Base-by-base conservation (phyloP, 2,329 filamentous ascomycete species). In the Aspergillus brasiliensis region DNA sequence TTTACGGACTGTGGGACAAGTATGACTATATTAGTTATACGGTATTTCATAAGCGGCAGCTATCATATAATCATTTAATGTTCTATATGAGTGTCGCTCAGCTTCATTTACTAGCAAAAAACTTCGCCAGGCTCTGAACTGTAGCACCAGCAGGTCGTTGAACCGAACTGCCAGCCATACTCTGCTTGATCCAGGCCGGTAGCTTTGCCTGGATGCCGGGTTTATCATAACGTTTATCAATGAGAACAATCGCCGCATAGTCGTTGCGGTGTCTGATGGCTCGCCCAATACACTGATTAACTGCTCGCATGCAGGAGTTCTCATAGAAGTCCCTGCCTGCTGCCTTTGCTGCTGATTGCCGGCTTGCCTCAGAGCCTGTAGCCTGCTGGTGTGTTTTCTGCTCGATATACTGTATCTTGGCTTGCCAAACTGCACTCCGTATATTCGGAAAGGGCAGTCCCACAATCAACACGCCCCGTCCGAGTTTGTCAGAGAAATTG, bases 201-300 rank as follows among this genome's bases (percentile, higher is more conserved):
- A 99, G 77, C 78, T 97, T 98, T 23, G 77, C 79, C 67, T 86
- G 84, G 62, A 98, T 92, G 56, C 90, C 84, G 51, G 86, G 82
- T 27, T 84, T 86, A n/a, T 83, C 85, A 76, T 95, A 99, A 54
- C 95, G 82, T 64, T 84, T 82, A 76, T 99, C 95, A 34, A 95
- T 80, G 71, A 99, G 83, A 58, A 97, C 78, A 64, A 99, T 97
- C 15, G 90, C 88, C 4, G 95, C 95, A 77, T 96, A 98, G 77
- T 99, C 95, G 23, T 85, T 86, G 57, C 84, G 85, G 73, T 99
- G 95, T 49, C 95, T 83, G 68, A 99, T 97, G 1, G 92, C 95
- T 60, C 95, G 83, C 0, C 95, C 95, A 67, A 99, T 93, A 71
- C 91, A 95, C 80, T 99, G 95, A 74, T 99, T 99, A 4, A 99